Base-by-base conservation (phyloP, 1,284 basidiomycete species). In the Kwoniella shivajii region DNA sequence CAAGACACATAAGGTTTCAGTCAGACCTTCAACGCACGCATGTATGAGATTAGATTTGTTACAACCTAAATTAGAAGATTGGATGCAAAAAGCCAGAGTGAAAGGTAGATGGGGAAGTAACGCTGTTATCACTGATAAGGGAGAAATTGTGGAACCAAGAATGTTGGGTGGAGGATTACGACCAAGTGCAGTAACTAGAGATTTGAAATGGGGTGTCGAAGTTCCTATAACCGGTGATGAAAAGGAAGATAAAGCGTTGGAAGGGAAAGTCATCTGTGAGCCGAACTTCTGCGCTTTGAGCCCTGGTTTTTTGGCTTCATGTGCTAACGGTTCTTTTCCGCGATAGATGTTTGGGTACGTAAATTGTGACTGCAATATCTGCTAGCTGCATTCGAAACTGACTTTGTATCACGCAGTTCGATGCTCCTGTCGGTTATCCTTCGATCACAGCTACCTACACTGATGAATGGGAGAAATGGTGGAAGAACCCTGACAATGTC, bases 371-470 rank as follows among this genome's bases (percentile, higher is more conserved):
- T n/a, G 16, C 24, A 31, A 18, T 16, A 20, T 31, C 18, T 6
- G n/a, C 13, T 34, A n/a, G 6, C 37, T 39, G 37, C 16, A 39
- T 39, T 39, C 33, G 33, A 36, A 36, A 10, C 33, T 36, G 9
- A 36, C 33, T 36, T 9, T 36, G 33, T 9, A 10, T 10, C 39
- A 48, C 45, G 33, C 73, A 92, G 95, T 98, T 97, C 74, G 96
- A 99, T 71, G 96, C 96, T 0, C 91, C 92, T 16, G 92, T 97
- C 60, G 96, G 96, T 54, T 99, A 99, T 78, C 88, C 92, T 4
- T 96, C 92, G 78, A 98, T 99, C 70, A 99, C 95, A 6, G 92
- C 93, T 54, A 90, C 89, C 74, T 95, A 96, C 81, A 96, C 92
- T 22, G 81, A 88, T 45, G 88, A 96, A 63, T 99, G 96, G 96